Evolutionary conservation across 371 early-diverging fungal genomes (phyloP), one percentile per base, ranked within the genome.

Genomic region (Cokeromyces recurvatus): DNA sequence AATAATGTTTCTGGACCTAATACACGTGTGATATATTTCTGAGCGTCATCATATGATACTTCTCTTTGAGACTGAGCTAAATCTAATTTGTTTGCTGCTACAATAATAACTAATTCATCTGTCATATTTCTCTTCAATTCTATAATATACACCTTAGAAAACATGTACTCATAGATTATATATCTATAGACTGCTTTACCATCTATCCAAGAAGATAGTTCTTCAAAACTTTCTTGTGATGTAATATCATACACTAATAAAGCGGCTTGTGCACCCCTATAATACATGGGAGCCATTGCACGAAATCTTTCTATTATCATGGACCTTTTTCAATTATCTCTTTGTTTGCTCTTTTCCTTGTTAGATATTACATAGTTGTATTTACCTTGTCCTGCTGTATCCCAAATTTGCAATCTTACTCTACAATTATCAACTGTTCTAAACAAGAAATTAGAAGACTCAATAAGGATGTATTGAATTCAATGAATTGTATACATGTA

Each of bases 211-310:
- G 77, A 71, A 45, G 74, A 70, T 48, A 83, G 68, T 36, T 84
- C 86, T 51, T 59, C 59, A 51, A 84, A 84, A 42, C 76, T 75
- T 40, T 77, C 75, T 43, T 71, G 68, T 34, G 74, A 74, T 23
- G 82, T 78, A 25, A 81, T 84, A 64, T 72, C 82, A 43, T 82
- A 85, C 36, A 83, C 84, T 19, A 85, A 55, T 22, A 83, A 71
- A 17, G 83, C 84, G 25, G 86, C 84, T 44, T 78, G 81, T 23
- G 86, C 83, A 2, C 89, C 89, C 48, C 89, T 78, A 54, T 89
- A 89, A 54, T 89, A 89, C 84, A 86, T 84, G 35, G 84, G 86
- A 32, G 89, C 84, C 82, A 80, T 80, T 32, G 81, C 80, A 53
- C 80, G 67, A 58, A 81, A 80, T 43, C 81, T 74, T 58, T 83